A percentile compares a stretch with the other conserved stretches of the same genome.
phyloP scores from a whole-genome alignment of 2,329 filamentous ascomycete genomes.

The Penicillium polonicum region DNA sequence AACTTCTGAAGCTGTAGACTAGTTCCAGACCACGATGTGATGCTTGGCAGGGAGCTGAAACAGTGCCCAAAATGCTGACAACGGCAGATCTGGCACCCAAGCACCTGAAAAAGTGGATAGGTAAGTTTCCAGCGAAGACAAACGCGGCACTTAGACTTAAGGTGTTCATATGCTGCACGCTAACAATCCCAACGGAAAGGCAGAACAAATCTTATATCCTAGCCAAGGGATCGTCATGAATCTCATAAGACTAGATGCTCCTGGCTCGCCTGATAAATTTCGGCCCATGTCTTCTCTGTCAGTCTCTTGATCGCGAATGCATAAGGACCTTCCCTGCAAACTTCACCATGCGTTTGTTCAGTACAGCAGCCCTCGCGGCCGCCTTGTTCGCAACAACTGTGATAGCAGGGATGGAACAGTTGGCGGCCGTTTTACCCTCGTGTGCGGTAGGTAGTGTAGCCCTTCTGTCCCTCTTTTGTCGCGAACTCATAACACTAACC shows the following conservation, averaged over 20 bases:
- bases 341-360: slow-evolving; percentile 11
- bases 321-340: neutral
- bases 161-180: neutral
- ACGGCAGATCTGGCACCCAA: neutral
- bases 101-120: neutral
- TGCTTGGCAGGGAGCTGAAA: neutral
- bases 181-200: neutral
- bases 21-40: neutral
- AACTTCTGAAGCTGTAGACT: neutral
- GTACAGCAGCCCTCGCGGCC: slow-evolving; percentile 2
- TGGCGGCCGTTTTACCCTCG: slow-evolving; percentile 18
- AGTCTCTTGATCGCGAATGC: slow-evolving; percentile 5
- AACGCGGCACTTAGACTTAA: neutral
- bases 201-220: neutral
- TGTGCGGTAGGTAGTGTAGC: slow-evolving; percentile 24
- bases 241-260: neutral
- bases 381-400: slow-evolving; percentile 10
- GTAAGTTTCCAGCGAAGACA: neutral
- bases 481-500: neutral
- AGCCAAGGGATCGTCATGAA: neutral
- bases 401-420: slow-evolving; percentile 11
- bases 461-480: neutral
- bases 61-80: neutral
- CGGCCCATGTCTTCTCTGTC: neutral
- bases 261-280: neutral